Base-by-base conservation (phyloP, 75 land plant species). In the Selaginella tamariscina region DNA sequence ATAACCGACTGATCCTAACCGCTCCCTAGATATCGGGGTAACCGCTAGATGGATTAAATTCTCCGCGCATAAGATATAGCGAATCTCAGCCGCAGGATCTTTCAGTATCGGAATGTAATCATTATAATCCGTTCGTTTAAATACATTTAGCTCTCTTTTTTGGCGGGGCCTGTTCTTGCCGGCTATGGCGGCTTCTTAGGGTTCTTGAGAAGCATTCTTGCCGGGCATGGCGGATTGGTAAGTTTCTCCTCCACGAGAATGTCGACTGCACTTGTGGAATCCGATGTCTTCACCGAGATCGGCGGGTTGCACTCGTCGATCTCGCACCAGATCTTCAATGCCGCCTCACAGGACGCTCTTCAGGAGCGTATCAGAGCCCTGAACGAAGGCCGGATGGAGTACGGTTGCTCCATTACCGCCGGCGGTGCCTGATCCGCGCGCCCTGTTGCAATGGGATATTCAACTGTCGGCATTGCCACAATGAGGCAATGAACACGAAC, bases 391-490 rank as follows among this genome's bases (percentile, higher is more conserved):
- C 11, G 5, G 11, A 39, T 39, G 49, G 49, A 39, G 49, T 39
- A 39, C 15, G 49, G 97, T 27, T 91, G 97, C 26, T 21, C 70
- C 94, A 91, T 70, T 91, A 91, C 79, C 67, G 74, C 69, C 56
- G 94, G 70, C 73, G 89, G 64, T 91, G 97, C 78, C 74, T 81
- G 66, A 88, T 91, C 29, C 83, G 97, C 56, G 89, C 97, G 22
- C 97, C 94, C 9, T 91, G 97, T 64, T 91, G 97, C 54, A 81
- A 84, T 68, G 94, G 85, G 75, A 65, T 91, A 21, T 91, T 84
- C 65, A 81, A 86, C 59, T 91, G 97, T 44, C 79, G 87, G 13
- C 94, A 91, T 60, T 92, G 97, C 68, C 97, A 92, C 66, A 89
- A 92, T 65, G 97, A 92, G 29, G 86, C 88, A 2, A 92, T 67